Percentiles rank a stretch among this genome's conserved stretches.
These are phyloP conservation scores for Daldinia bambusicola DNA, from an alignment of 495 filamentous ascomycete species.

Conservation along the genomic window DNA sequence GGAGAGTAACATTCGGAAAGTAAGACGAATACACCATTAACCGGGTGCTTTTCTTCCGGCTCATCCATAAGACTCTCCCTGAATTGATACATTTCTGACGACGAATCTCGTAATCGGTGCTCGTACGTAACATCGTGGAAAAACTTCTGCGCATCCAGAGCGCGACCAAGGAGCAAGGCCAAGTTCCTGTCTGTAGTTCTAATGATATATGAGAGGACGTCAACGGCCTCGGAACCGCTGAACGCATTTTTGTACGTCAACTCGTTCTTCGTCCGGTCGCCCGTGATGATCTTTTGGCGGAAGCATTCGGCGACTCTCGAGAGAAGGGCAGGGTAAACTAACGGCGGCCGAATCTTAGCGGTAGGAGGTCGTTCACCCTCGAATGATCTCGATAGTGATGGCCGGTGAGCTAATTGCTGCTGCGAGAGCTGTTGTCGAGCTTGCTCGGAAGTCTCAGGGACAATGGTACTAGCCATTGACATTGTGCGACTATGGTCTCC, in stretches of 20 bases:
- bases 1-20: slow-evolving; percentile 98
- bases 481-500: slow-evolving; percentile 67
- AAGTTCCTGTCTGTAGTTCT: slow-evolving; percentile 96
- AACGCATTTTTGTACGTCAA: slow-evolving; percentile 97
- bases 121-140: slow-evolving; percentile 99
- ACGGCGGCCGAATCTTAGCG: slow-evolving; percentile 69
- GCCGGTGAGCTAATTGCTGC: slow-evolving; percentile 55
- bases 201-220: slow-evolving; percentile 93
- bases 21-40: slow-evolving; percentile 97
- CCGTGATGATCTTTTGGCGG: slow-evolving; percentile 80
- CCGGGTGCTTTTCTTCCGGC: slow-evolving; percentile 72
- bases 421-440: slow-evolving; percentile 50
- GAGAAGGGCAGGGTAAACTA: slow-evolving; percentile 93
- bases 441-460: slow-evolving; percentile 55
- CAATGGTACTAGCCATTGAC: slow-evolving; percentile 89
- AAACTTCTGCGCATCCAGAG: slow-evolving; percentile 97
- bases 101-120: slow-evolving; percentile 90
- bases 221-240: slow-evolving; percentile 92
- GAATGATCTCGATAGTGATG: slow-evolving; percentile 57
- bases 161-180: slow-evolving; percentile 90
- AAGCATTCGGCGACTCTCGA: slow-evolving; percentile 92
- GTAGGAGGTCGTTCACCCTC: slow-evolving; percentile 61
- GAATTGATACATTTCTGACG: slow-evolving; percentile 95
- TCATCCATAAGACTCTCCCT: slow-evolving; percentile 92
- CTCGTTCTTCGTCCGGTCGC: slow-evolving; percentile 94